phyloP scores from a whole-genome alignment of 305 asterid genomes.

The Fraxinus dipetala region DNA sequence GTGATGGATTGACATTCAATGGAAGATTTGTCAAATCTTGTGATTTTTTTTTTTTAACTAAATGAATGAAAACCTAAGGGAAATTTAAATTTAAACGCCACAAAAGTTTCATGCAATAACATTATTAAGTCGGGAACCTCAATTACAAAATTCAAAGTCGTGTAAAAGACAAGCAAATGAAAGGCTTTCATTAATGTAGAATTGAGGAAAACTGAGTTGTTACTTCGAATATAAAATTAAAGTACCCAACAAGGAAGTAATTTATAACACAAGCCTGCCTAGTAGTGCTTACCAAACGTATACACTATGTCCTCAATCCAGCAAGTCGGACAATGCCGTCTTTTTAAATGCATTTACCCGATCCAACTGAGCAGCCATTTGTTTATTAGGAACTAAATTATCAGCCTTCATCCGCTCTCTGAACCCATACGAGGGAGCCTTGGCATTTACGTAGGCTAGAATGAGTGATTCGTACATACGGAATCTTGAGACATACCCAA shows the following conservation, averaged over 20 bases:
- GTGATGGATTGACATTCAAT: neutral
- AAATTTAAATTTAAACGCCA: neutral
- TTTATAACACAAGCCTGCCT: neutral
- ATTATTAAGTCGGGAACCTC: neutral
- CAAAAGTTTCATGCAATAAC: neutral
- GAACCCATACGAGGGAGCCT: conserved; percentile 72
- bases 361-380: conserved; percentile 38
- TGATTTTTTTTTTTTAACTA: too few species aligned
- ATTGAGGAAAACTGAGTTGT: neutral
- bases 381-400: conserved; percentile 41
- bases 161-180: neutral
- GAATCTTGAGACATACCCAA: conserved; percentile 39
- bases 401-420: conserved; percentile 68
- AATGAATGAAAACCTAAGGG: neutral
- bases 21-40: neutral
- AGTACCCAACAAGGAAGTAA: neutral
- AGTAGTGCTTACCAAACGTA: neutral
- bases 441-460: conserved; percentile 60
- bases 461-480: conserved; percentile 46
- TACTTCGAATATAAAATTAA: too few species aligned
- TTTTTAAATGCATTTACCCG: conserved; percentile 37
- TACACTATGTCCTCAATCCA: conserved; percentile 16
- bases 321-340: conserved; percentile 41
- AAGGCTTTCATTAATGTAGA: neutral
- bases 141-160: neutral